A percentile compares a stretch with the other conserved stretches of the same genome.
phyloP scores from a whole-genome alignment of 805 yeast genomes.

The Kuraishia floccosa region DNA sequence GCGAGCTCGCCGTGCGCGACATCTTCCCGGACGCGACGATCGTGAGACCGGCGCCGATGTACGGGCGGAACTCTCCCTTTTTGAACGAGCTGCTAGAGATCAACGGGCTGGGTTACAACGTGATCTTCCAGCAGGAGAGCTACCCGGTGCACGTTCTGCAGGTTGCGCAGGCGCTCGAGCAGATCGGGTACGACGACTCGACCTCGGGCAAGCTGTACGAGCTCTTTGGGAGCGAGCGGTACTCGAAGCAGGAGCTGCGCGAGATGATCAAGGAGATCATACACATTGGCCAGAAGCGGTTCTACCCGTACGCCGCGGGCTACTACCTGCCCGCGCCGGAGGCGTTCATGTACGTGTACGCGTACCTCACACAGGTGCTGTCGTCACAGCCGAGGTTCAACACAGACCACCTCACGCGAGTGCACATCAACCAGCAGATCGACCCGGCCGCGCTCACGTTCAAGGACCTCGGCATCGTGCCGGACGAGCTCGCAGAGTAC shows the following conservation, averaged over 20 bases:
- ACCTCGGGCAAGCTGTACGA: conserved; percentile 71
- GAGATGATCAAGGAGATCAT: conserved; percentile 48
- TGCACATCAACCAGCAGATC: conserved; percentile 52
- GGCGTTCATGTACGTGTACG: conserved; percentile 30
- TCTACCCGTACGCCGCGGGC: conserved; percentile 23
- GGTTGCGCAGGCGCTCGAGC: conserved; percentile 70
- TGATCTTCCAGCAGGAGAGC: conserved; percentile 52
- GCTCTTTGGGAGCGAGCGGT: conserved; percentile 60
- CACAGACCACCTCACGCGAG: conserved; percentile 69
- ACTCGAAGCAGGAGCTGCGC: conserved; percentile 51
- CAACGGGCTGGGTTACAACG: conserved; percentile 50
- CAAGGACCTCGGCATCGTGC: conserved; percentile 58
- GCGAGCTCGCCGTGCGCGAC: conserved; percentile 61
- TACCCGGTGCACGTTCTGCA: conserved; percentile 71
- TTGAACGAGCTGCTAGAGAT: conserved; percentile 48
- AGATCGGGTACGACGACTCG: conserved; percentile 70
- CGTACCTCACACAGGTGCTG: conserved; percentile 26
- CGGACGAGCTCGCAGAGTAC: conserved; percentile 39
- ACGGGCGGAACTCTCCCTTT: conserved; percentile 62
- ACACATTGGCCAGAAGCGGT: conserved; percentile 21
- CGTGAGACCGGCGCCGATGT: conserved; percentile 78
- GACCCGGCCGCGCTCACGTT: conserved; percentile 54
- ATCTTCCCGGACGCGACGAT: conserved; percentile 68
- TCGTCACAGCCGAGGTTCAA: conserved; percentile 32
- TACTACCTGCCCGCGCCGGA: conserved; percentile 29